Evolutionary conservation across 768 basidiomycete species (phyloP), one percentile per base, ranked within the genome.

Genomic region (Hemileccinum impolitum): DNA sequence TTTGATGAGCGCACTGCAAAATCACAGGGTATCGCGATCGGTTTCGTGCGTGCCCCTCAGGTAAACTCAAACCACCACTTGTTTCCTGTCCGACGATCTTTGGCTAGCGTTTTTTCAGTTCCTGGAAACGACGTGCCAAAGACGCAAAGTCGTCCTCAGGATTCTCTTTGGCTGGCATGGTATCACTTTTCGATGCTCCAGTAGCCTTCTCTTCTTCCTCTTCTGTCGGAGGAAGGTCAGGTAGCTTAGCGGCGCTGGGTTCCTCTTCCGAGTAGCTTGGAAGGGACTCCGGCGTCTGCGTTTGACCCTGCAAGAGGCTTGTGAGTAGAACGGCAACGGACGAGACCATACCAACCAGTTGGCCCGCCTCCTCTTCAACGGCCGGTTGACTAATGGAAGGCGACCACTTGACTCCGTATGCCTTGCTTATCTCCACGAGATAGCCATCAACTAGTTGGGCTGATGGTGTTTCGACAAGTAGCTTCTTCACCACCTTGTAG

Each of bases 361-460:
- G 57, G 41, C 62, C 67, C 45, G 60, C 72, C 41, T 71, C 68
- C 13, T 51, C 63, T 70, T 42, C 59, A 58, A 46, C 66, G 58
- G 23, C 58, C 62, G 45, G 48, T 39, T 56, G 52, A 17, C 56
- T 48, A 28, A 53, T 47, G 21, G 75, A 67, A 25, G 82, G 66
- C 4, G 73, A 60, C 87, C 88, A 94, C 36, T 75, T 69, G 13
- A 94, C 78, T 12, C 81, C 79, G 60, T 96, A 97, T 10, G 84
- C 92, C 64, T 82, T 89, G 1, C 93, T 87, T 56, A 98, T 97
- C 69, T 96, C 94, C 42, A 70, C 70, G 14, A 97, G 74, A 68
- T 97, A 98, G 15, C 80, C 90, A 58, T 96, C 86, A 9, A 98
- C 90, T 6, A 97, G 75, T 26, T 81, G 78, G 7, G 74, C 26